phyloP scores from a whole-genome alignment of 2,329 filamentous ascomycete genomes.

The Piedraia hortae region DNA sequence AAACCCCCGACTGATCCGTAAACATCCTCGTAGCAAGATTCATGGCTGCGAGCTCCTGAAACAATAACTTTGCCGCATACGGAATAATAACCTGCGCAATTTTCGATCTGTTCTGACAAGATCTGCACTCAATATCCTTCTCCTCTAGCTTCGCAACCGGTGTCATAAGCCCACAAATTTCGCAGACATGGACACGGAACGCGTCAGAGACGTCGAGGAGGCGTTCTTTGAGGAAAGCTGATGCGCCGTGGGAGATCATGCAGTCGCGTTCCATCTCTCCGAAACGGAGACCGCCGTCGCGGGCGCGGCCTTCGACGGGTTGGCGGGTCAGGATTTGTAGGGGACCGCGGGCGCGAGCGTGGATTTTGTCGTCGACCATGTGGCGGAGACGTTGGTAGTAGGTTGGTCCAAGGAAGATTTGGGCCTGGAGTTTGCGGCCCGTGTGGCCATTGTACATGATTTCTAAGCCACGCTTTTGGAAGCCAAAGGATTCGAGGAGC shows the following conservation, averaged over 20 bases:
- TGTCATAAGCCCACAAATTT: constrained; percentile 96
- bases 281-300: constrained; percentile 94
- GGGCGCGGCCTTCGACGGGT: constrained; percentile 89
- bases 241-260: constrained; percentile 98
- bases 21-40: constrained; percentile 97
- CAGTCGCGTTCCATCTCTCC: constrained; percentile 99
- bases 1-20: constrained; percentile 23
- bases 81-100: constrained; percentile 96
- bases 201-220: constrained; percentile 94
- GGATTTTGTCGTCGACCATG: constrained; percentile 99
- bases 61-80: constrained; percentile 89
- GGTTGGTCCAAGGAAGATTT: constrained; percentile 90
- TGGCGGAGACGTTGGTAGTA: constrained; percentile 97
- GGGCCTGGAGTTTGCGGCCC: constrained; percentile 70
- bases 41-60: constrained; percentile 95
- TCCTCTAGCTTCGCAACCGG: constrained; percentile 95
- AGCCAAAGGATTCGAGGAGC: constrained; percentile 65
- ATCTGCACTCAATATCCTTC: constrained; percentile 83
- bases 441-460: constrained; percentile 98
- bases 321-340: constrained; percentile 94
- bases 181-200: constrained; percentile 92
- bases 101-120: constrained; percentile 97
- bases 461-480: constrained; percentile 91
- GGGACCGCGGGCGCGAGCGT: constrained; percentile 87
- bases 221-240: constrained; percentile 88